Conservation (phyloP, 169 alveolate genomes). For the Fabrea salina region DNA sequence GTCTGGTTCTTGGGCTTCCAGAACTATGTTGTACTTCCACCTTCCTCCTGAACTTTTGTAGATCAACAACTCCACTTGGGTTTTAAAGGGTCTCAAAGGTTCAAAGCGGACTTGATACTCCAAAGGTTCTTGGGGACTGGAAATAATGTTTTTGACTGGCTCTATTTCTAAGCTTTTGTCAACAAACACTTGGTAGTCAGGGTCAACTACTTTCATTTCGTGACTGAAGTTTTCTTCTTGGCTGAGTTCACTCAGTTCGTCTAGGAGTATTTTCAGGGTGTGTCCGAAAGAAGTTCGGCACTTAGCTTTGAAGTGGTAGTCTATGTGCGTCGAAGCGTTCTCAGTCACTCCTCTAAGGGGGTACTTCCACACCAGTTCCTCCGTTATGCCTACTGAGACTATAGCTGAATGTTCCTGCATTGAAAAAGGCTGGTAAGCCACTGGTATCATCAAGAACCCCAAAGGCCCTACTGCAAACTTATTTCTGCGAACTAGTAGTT, state of each 20-base stretch:
- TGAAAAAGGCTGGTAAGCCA: conserved; percentile 69
- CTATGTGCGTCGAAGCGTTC: conserved; percentile 72
- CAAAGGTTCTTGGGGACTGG: conserved; percentile 55
- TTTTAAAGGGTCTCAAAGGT: conserved; percentile 86
- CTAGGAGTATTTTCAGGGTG: conserved; percentile 45
- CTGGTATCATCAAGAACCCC: conserved; percentile 70
- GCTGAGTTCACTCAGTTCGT: conserved; percentile 36
- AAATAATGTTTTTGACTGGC: conserved; percentile 39
- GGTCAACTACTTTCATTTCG: conserved; percentile 35
- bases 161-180: conserved; percentile 42
- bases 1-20: conserved; percentile 88
- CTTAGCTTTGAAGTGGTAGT: conserved; percentile 70
- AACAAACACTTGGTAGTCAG: conserved; percentile 21
- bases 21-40: conserved; percentile 83
- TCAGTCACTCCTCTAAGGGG: conserved; percentile 88
- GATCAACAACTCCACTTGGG: conserved; percentile 73
- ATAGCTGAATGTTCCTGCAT: conserved; percentile 74
- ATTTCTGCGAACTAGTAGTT: conserved; percentile 65
- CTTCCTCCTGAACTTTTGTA: conserved; percentile 87
- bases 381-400: conserved; percentile 75
- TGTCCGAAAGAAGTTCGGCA: conserved; percentile 61
- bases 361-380: conserved; percentile 77
- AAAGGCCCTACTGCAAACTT: conserved; percentile 71
- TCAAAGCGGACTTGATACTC: conserved; percentile 71
- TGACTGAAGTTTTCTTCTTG: conserved; percentile 36